Base-by-base conservation (phyloP, 1,139 yeast species). In the Candida pseudoviswanathii region DNA sequence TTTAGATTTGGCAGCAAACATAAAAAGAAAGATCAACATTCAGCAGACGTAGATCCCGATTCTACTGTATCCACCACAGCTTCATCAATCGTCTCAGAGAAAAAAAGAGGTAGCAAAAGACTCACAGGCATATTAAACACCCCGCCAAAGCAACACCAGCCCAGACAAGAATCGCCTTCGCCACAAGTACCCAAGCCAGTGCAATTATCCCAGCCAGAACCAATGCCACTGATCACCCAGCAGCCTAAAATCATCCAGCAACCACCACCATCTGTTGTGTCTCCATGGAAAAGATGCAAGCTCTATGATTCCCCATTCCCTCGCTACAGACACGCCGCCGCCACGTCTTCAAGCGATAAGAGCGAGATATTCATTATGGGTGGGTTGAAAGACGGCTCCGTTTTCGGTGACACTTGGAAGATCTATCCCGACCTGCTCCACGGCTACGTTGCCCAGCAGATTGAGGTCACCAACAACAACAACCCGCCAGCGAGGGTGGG, bases 401-500 rank as follows among this genome's bases (percentile, higher is more conserved):
- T 92, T 1, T 90, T 88, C 69, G 97, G 97, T 33, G 99, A 95
- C 65, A 83, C 96, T 54, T 94, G 99, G 99, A 81, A 82, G 52
- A 72, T 86, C 47, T 69, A 73, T 46, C 85, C 87, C 8, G 69
- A 70, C 21, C 55, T 58, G 31, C 53, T 60, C 10, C 58, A 59
- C 38, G 71, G 73, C 4, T 80, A 77, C 56, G 68, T 76, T 9
- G 86, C 96, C 3, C 79, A 80, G 51, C 82, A 83, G 48, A 80
- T 94, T 32, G 94, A 86, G 51, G 63, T 75, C 27, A 70, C 67
- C 37, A 75, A 74, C 59, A 75, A 74, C 59, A 66, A 66, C 54
- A 75, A 72, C 53, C 97, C 97, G 2, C 94, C 96, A 21, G 97
- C 99, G 29, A 83, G 99, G 59, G 97, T 94, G 4, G 98, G 99